These are phyloP conservation scores for Cyclotella atomus DNA, from an alignment of 108 stramenopile genomes.

Conservation along the genomic window DNA sequence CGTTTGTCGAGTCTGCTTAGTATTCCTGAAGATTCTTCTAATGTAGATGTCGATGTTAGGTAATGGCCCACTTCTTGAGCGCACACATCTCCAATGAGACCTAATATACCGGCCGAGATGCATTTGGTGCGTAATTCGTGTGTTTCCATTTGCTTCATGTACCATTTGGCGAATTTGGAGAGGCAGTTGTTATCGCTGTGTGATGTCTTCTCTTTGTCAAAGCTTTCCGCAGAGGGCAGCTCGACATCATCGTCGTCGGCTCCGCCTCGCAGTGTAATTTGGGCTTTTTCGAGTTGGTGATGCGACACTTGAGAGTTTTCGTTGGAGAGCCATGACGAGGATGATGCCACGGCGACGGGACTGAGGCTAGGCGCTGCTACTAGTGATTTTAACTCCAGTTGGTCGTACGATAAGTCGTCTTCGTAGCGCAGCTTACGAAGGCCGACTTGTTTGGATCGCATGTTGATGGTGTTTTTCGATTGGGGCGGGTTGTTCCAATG, in stretches of 20 bases:
- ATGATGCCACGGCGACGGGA: background rate
- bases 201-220: conserved; percentile 2
- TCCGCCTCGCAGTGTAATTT: conserved; percentile 14
- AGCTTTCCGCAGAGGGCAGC: background rate
- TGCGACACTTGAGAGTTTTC: conserved; percentile 2
- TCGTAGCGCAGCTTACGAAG: no score
- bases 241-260: background rate
- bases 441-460: background rate
- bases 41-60: background rate
- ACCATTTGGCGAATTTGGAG: conserved; percentile 25
- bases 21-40: background rate
- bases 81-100: conserved; percentile 47
- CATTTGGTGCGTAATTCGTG: conserved; percentile 51
- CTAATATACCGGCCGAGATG: conserved; percentile 38
- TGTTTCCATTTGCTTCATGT: conserved; percentile 42
- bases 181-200: background rate
- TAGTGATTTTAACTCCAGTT: conserved; percentile 3
- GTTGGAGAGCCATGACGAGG: conserved; percentile 2
- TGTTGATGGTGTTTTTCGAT: no score
- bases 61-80: conserved; percentile 41
- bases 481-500: no score
- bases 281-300: conserved; percentile 3
- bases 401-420: background rate
- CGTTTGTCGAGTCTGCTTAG: conserved; percentile 27
- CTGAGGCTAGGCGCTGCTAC: background rate